Conservation (phyloP, 495 filamentous ascomycete species). For the Tuber melanosporum region DNA sequence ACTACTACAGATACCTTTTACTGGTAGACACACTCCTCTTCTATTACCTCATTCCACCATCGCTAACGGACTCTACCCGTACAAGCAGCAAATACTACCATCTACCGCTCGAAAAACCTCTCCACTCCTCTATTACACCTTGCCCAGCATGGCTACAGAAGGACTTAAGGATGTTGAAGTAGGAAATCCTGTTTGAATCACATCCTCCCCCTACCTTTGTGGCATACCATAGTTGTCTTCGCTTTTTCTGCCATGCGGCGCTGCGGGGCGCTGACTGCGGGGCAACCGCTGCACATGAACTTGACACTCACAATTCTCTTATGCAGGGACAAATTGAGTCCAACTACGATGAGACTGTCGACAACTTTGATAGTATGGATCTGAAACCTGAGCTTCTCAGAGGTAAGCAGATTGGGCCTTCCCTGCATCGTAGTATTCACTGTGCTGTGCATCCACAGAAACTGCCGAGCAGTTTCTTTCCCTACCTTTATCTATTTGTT, state of each 20-base stretch:
- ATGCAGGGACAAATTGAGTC: constrained; percentile 90
- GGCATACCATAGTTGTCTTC: neutral
- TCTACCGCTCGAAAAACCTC: neutral
- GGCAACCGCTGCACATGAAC: constrained; percentile 19
- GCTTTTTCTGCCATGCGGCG: constrained; percentile 9
- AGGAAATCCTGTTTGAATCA: constrained; percentile 12
- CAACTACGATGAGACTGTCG: constrained; percentile 99
- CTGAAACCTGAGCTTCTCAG: constrained; percentile 93
- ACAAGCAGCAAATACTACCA: neutral
- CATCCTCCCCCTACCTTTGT: neutral
- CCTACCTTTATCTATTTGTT: neutral
- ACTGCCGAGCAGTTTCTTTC: constrained; percentile 13
- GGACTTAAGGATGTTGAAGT: constrained; percentile 42
- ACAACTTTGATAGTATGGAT: constrained; percentile 97
- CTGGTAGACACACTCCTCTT: neutral
- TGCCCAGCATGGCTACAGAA: constrained; percentile 42
- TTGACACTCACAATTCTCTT: constrained; percentile 18
- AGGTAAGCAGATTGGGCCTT: constrained; percentile 55
- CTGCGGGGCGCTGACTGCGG: constrained; percentile 39
- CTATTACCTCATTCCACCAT: neutral
- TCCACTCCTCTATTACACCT: neutral
- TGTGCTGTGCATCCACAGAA: constrained; percentile 4
- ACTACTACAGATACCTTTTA: neutral
- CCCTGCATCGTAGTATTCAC: constrained; percentile 5
- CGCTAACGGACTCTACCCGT: neutral